Base-by-base conservation (phyloP, 148 eudicot species). In the Diospyros kaki region DNA sequence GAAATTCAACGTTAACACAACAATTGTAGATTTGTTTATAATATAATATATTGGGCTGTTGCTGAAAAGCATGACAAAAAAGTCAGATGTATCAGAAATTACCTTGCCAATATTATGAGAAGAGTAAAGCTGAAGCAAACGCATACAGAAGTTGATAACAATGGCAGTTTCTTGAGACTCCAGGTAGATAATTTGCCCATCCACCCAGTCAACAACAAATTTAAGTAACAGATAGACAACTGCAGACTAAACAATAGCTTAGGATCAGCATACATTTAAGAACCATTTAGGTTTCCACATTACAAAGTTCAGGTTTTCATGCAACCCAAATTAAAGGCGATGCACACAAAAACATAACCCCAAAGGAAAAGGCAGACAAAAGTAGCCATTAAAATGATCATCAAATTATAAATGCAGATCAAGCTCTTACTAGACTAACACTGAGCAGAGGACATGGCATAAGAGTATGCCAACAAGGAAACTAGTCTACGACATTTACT, bases 101-200 rank as follows among this genome's bases (percentile, higher is more conserved):
- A 93, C 99, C 99, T 87, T 89, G 81, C 97, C 99, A 70, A 95
- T 92, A 83, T 95, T 95, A 78, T 92, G 91, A 74, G 89, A 88
- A 69, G 99, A 88, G 86, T 95, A 95, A 78, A 90, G 84, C 89
- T 89, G 92, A 87, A 95, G 97, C 84, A 95, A 80, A 52, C 83
- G 88, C 97, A 89, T 88, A 71, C 91, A 92, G 78, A 95, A 95
- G 68, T 89, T 85, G 61, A 89, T 77, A 77, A 91, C 89, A 65
- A 75, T 81, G 48, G 87, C 88, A 66, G 99, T 93, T 85, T 95
- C 99, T 77, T 84, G 86, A 76, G 96, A 90, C 82, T 95, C 99
- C 73, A 95, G 85, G 83, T 90, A 91, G 79, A 86, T 84, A 61
- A 95, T 92, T 89, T 92, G 97, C 54, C 94, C 97, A 51, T 89